A percentile compares a stretch with the other conserved stretches of the same genome.
phyloP scores from a whole-genome alignment of 2,329 filamentous ascomycete species.

The Talaromyces sp. region DNA sequence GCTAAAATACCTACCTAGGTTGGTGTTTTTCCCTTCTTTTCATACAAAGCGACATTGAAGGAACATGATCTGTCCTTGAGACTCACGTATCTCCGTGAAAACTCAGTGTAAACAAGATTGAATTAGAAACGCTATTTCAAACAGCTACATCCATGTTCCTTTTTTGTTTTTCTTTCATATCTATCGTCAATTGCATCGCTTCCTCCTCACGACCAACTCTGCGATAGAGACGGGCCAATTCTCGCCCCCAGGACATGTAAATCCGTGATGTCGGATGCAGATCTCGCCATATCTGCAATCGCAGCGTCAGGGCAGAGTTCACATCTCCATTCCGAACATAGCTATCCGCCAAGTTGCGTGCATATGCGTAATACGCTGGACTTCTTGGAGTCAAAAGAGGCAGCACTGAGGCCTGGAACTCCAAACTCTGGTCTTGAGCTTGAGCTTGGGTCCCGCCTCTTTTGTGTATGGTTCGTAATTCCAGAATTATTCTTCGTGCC shows the following conservation, averaged over 20 bases:
- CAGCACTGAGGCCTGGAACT: conserved; percentile 3
- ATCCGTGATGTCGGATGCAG: conserved; percentile 10
- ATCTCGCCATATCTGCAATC: conserved; percentile 10
- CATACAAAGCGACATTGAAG: too few species aligned
- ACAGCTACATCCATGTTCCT: neutral
- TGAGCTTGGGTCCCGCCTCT: neutral
- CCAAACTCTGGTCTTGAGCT: conserved; percentile 7
- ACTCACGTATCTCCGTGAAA: neutral
- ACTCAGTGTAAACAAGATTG: neutral
- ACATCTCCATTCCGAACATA: conserved; percentile 4
- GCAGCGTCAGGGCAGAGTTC: neutral
- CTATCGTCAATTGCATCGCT: neutral
- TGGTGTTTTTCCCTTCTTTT: too few species aligned
- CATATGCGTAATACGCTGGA: conserved; percentile 7
- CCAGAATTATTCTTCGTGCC: conserved; percentile 9
- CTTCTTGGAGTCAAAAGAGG: conserved; percentile 3
- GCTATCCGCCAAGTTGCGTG: conserved; percentile 1
- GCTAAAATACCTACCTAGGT: too few species aligned
- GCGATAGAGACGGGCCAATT: conserved; percentile 2
- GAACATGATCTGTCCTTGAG: too few species aligned
- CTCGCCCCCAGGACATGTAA: conserved; percentile 4
- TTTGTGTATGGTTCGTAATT: conserved; percentile 4
- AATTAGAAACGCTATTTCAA: neutral
- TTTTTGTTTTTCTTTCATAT: neutral
- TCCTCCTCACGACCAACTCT: conserved; percentile 1